A percentile compares a stretch with the other conserved stretches of the same genome.
Evolutionary conservation across 345 rosid species (phyloP).

Genomic region (Cochlearia excelsa): DNA sequence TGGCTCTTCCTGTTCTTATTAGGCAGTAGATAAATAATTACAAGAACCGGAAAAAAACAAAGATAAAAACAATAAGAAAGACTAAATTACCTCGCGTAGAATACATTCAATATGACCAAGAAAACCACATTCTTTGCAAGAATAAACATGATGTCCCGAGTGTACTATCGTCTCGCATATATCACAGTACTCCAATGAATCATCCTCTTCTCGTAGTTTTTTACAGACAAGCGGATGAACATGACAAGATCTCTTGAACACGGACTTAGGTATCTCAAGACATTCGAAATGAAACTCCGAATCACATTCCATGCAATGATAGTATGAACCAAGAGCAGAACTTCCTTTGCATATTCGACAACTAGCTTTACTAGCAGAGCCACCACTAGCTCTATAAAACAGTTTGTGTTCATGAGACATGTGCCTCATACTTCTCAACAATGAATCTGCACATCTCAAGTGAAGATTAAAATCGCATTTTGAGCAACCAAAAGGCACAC

Average conservation of each 20-base stretch:
- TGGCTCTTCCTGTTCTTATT: background rate
- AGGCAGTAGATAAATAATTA: background rate
- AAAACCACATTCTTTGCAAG: constrained; percentile 24
- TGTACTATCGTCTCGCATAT: constrained; percentile 14
- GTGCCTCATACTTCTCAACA: too few species aligned
- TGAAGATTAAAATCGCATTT: too few species aligned
- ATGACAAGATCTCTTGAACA: constrained; percentile 2
- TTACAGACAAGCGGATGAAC: constrained; percentile 17
- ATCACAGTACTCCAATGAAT: constrained; percentile 27
- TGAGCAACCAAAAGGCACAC: too few species aligned
- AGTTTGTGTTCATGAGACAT: too few species aligned
- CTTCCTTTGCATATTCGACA: constrained; percentile 1
- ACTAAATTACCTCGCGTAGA: constrained; percentile 18
- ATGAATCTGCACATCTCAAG: too few species aligned
- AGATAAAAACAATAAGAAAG: background rate
- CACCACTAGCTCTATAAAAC: too few species aligned
- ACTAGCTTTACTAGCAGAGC: too few species aligned
- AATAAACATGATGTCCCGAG: constrained; percentile 18
- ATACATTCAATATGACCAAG: constrained; percentile 34
- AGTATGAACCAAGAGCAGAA: background rate
- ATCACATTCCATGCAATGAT: constrained; percentile 18
- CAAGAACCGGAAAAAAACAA: background rate
- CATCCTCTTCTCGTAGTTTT: background rate
- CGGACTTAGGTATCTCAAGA: constrained; percentile 6
- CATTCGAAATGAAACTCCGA: constrained; percentile 23